Evolutionary conservation across 2,329 filamentous ascomycete genomes (phyloP).

Genomic region (Monilinia polystroma): DNA sequence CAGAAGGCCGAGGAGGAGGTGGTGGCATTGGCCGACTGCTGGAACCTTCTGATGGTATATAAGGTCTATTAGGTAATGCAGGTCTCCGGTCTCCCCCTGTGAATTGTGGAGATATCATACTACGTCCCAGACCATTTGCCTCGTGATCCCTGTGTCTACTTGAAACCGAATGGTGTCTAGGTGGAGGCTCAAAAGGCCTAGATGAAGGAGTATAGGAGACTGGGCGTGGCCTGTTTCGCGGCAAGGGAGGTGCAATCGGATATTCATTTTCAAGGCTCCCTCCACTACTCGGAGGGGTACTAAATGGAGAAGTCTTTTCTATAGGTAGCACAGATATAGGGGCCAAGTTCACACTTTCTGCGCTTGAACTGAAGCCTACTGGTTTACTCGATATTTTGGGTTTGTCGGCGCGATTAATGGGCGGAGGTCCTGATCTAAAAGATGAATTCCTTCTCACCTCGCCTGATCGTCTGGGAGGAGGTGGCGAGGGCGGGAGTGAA

Average conservation of each 20-base stretch:
- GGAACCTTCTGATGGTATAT: conserved; percentile 33
- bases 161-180: conserved; percentile 51
- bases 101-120: conserved; percentile 44
- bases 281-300: conserved; percentile 75
- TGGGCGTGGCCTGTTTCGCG: conserved; percentile 52
- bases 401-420: conserved; percentile 79
- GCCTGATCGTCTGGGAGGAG: conserved; percentile 61
- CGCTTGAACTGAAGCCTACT: conserved; percentile 35
- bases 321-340: conserved; percentile 27
- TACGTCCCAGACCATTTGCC: conserved; percentile 43
- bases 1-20: conserved; percentile 35
- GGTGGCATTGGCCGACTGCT: conserved; percentile 35
- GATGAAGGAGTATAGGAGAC: conserved; percentile 44
- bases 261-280: conserved; percentile 56
- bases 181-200: conserved; percentile 51
- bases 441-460: conserved; percentile 52
- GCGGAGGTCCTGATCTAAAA: conserved; percentile 57
- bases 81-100: conserved; percentile 48
- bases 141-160: conserved; percentile 47
- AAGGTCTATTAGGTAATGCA: conserved; percentile 51
- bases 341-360: conserved; percentile 38
- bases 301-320: conserved; percentile 70
- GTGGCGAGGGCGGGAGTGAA: conserved; percentile 60
- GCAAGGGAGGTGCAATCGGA: conserved; percentile 48
- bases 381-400: conserved; percentile 55